Base-by-base conservation (phyloP, 2,329 filamentous ascomycete genomes). In the Fusarium stilboides region DNA sequence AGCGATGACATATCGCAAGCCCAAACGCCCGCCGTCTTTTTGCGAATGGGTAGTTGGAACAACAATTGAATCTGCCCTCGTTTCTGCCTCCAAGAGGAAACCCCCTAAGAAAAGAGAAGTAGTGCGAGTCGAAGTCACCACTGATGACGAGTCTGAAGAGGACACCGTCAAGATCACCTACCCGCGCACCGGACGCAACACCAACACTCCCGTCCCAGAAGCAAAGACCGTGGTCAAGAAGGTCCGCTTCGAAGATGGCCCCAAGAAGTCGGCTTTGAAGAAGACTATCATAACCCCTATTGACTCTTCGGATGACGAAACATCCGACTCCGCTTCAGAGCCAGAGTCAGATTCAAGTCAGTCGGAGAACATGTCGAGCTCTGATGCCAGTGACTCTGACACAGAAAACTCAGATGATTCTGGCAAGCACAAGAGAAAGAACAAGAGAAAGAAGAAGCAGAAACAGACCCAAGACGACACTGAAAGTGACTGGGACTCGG, bases 61-160 rank as follows among this genome's bases (percentile, higher is more conserved):
- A 15, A 80, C 75, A 40, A 78, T 82, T 24, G 60, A 76, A 14
- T 66, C 67, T 13, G 74, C 73, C 24, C 71, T 79, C 6, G 73
- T 76, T 4, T 72, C 75, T 7, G 56, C 72, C 6, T 72, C 74
- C 13, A 71, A 74, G 58, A 72, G 71, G 46, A 75, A 75, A 22
- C 72, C 56, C 20, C 71, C 53, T 20, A 75, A 57, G 53, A 69
- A 65, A 39, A 71, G 77, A 46, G 76, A 77, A 19, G 74, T 82
- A 13, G 71, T 84, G 58, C 79, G 73, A 22, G 72, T 86, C 33
- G 79, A 83, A 52, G 72, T 86, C 3, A 78, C 80, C 15, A 87
- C 86, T 13, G 85, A 88, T 63, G 85, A 87, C 43, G 84, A 86
- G 57, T 81, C 80, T n/a, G 81, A 83, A 9, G 78, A 81, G 26